phyloP scores from a whole-genome alignment of 768 basidiomycete genomes.

The Rickenella mellea region DNA sequence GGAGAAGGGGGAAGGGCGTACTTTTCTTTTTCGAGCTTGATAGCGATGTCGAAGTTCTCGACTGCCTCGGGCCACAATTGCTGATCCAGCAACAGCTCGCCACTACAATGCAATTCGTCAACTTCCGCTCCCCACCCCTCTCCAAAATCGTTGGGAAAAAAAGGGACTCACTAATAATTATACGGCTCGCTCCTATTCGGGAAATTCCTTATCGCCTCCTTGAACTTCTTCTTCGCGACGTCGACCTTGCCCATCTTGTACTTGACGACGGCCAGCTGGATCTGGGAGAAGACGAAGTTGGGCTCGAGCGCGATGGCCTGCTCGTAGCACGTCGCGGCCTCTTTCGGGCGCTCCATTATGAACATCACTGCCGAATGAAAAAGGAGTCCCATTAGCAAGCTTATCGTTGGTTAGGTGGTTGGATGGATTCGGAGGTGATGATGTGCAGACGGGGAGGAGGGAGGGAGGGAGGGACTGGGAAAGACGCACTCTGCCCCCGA shows the following conservation, averaged over 20 bases:
- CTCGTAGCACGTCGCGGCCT: slow-evolving; percentile 85
- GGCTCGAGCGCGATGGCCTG: slow-evolving; percentile 84
- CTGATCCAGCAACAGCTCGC: slow-evolving; percentile 91
- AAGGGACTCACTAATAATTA: slow-evolving; percentile 81
- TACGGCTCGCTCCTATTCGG: slow-evolving; percentile 80
- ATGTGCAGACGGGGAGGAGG: no score
- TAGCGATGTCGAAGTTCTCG: slow-evolving; percentile 86
- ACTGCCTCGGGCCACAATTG: slow-evolving; percentile 79
- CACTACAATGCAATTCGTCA: slow-evolving; percentile 35
- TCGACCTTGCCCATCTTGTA: slow-evolving; percentile 80
- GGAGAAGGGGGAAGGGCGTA: slow-evolving; percentile 20
- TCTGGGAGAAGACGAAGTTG: slow-evolving; percentile 90
- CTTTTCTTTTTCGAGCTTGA: slow-evolving; percentile 80
- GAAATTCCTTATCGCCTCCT: slow-evolving; percentile 77
- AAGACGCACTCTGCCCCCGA: slow-evolving; percentile 82
- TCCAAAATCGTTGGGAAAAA: background rate
- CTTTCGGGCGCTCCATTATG: slow-evolving; percentile 82
- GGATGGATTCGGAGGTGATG: no score
- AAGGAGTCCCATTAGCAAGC: background rate
- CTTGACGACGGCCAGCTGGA: slow-evolving; percentile 93
- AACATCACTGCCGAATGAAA: slow-evolving; percentile 58
- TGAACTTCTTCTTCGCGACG: slow-evolving; percentile 86
- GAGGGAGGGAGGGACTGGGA: no score
- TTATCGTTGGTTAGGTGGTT: background rate
- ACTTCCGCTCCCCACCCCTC: background rate